A percentile compares a stretch with the other conserved stretches of the same genome.
Evolutionary conservation across 2,329 filamentous ascomycete species (phyloP).

Genomic region (Calonectria hawksworthii): DNA sequence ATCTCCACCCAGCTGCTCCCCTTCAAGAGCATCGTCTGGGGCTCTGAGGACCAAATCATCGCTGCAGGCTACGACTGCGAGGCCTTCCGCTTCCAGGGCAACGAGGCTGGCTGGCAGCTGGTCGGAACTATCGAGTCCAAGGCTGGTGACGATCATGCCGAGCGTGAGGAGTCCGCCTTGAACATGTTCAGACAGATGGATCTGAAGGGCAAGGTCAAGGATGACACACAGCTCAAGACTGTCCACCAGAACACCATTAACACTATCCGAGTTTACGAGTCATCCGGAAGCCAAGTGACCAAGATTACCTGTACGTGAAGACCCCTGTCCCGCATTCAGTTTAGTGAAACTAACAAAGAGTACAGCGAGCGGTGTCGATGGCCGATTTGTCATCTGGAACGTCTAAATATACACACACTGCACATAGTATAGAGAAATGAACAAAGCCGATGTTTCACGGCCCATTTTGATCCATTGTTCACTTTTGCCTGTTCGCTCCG

Average conservation of each 20-base stretch:
- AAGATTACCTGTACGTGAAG: conserved; percentile 87
- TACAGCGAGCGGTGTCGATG: conserved; percentile 84
- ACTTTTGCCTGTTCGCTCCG: neutral
- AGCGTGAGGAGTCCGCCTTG: conserved; percentile 89
- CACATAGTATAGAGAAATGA: conserved; percentile 17
- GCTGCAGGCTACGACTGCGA: conserved; percentile 93
- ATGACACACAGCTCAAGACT: conserved; percentile 95
- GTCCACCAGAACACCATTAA: conserved; percentile 97
- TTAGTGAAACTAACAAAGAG: conserved; percentile 46
- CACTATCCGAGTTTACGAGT: conserved; percentile 83
- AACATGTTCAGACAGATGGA: conserved; percentile 99
- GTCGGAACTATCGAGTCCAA: conserved; percentile 85
- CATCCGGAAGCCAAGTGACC: conserved; percentile 72
- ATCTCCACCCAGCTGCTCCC: conserved; percentile 91
- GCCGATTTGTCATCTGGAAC: conserved; percentile 84
- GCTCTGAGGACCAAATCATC: conserved; percentile 90
- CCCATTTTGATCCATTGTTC: neutral
- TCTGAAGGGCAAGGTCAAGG: conserved; percentile 90
- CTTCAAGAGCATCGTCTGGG: conserved; percentile 95
- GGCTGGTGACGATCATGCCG: conserved; percentile 70
- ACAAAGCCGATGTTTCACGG: neutral
- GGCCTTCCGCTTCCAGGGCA: conserved; percentile 89
- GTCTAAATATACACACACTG: conserved; percentile 58
- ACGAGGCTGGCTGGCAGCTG: conserved; percentile 85
- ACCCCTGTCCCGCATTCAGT: neutral